Percentiles rank a stretch among this genome's conserved stretches.
Conservation (phyloP, 768 basidiomycete genomes). For the Auriscalpium vulgare region DNA sequence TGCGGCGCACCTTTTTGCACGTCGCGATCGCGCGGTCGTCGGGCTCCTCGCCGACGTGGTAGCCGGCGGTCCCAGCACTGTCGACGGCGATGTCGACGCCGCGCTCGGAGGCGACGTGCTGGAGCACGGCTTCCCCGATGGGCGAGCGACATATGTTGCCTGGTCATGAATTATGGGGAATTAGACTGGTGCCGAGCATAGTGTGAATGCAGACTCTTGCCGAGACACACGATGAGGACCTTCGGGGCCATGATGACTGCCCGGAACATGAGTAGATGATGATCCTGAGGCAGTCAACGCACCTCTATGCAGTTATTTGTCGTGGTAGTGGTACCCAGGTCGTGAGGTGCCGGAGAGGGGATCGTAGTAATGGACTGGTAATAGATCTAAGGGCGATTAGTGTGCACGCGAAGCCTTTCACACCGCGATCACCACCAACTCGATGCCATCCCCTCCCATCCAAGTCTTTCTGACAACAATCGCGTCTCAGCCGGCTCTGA, state of each 20-base stretch:
- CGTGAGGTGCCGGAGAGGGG: not conserved
- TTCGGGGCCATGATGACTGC: slow-evolving; percentile 22
- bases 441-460: slow-evolving; percentile 78
- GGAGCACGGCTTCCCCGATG: slow-evolving; percentile 86
- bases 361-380: not conserved
- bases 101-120: slow-evolving; percentile 56
- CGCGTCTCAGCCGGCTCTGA: slow-evolving; percentile 66
- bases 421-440: not conserved
- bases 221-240: slow-evolving; percentile 72
- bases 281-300: not conserved
- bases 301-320: not conserved
- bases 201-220: slow-evolving; percentile 16
- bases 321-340: not conserved
- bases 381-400: not conserved
- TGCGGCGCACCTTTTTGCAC: slow-evolving; percentile 55
- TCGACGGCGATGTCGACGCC: slow-evolving; percentile 66
- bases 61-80: slow-evolving; percentile 79
- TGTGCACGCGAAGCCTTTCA: not conserved
- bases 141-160: slow-evolving; percentile 81
- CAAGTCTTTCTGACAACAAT: slow-evolving; percentile 85
- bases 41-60: slow-evolving; percentile 78
- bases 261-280: not conserved
- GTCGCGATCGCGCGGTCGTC: slow-evolving; percentile 68
- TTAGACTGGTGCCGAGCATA: too few species aligned
- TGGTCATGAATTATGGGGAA: too few species aligned